These are phyloP conservation scores for Mycogone perniciosa DNA, from an alignment of 2,329 filamentous ascomycete genomes.

Conservation along the genomic window DNA sequence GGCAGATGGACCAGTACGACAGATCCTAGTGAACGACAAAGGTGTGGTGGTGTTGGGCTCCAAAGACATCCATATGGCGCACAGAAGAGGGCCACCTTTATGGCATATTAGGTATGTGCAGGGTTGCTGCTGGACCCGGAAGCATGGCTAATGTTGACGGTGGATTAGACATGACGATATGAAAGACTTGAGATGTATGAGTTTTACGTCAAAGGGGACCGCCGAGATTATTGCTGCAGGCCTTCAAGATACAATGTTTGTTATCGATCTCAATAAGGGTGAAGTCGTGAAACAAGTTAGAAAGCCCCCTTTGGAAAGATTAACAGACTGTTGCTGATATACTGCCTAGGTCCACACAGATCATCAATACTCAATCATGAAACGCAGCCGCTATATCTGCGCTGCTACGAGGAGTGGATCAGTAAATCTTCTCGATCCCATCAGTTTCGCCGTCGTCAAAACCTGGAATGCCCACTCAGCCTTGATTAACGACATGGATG, in stretches of 20 bases:
- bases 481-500: slow-evolving; percentile 93
- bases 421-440: slow-evolving; percentile 79
- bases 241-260: slow-evolving; percentile 79
- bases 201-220: slow-evolving; percentile 81
- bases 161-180: slow-evolving; percentile 62
- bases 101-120: slow-evolving; percentile 73
- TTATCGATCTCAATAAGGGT: slow-evolving; percentile 63
- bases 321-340: slow-evolving; percentile 23
- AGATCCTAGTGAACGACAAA: slow-evolving; percentile 85
- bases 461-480: slow-evolving; percentile 87
- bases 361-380: slow-evolving; percentile 85
- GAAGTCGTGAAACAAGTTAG: slow-evolving; percentile 60
- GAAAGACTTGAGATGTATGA: slow-evolving; percentile 88
- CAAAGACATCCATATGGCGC: slow-evolving; percentile 82
- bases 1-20: slow-evolving; percentile 72
- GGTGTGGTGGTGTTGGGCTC: slow-evolving; percentile 82
- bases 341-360: slow-evolving; percentile 56
- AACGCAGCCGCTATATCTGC: slow-evolving; percentile 82
- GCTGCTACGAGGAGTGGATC: slow-evolving; percentile 77
- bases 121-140: background rate
- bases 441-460: slow-evolving; percentile 71
- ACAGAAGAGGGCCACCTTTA: slow-evolving; percentile 71
- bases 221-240: slow-evolving; percentile 82
- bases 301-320: background rate
- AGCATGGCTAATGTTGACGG: slow-evolving; percentile 16